Base-by-base conservation (phyloP, 768 basidiomycete species). In the Auricularia auricula-judae region DNA sequence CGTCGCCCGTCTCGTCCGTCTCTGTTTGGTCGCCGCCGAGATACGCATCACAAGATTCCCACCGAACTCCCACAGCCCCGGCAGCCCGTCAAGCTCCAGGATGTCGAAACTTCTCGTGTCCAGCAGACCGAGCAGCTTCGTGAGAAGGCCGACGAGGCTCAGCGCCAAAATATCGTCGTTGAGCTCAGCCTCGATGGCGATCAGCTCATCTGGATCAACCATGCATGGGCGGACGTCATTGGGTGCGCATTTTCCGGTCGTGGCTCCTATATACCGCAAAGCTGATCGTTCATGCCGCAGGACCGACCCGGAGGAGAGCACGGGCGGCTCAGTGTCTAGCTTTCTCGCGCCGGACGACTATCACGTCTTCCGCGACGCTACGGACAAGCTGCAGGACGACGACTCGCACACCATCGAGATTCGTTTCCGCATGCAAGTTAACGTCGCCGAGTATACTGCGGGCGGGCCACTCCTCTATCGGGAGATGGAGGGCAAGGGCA, bases 401-500 rank as follows among this genome's bases (percentile, higher is more conserved):
- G 93, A 96, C 71, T 92, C 91, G 16, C 93, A 92, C 71, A 98
- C 96, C 0, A 86, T 98, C 64, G 94, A 98, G 72, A 89, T 91
- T 60, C 84, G 86, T 62, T 98, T 99, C 79, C 86, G 87, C 64
- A 82, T 99, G 59, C 86, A 87, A 69, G 82, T 96, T 51, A 82
- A 88, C 67, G 82, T 86, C 2, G 82, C 80, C 34, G 73, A 78
- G 56, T 80, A 80, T 44, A 62, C 66, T 34, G 63, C 54, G 34
- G 36, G 47, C 35, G 72, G 75, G 10, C 75, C 76, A 5, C 79
- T 88, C 35, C 23, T 61, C 36, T 91, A 85, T 74, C 89, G 92
- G 73, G 85, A 84, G 68, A 93, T 98, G 88, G 95, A 98, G 71
- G 97, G 91, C 36, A 96, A 96, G 73, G 97, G 97, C 18, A 98